phyloP scores from a whole-genome alignment of 352 stramenopile genomes.

The Pythium grandisporangium region DNA sequence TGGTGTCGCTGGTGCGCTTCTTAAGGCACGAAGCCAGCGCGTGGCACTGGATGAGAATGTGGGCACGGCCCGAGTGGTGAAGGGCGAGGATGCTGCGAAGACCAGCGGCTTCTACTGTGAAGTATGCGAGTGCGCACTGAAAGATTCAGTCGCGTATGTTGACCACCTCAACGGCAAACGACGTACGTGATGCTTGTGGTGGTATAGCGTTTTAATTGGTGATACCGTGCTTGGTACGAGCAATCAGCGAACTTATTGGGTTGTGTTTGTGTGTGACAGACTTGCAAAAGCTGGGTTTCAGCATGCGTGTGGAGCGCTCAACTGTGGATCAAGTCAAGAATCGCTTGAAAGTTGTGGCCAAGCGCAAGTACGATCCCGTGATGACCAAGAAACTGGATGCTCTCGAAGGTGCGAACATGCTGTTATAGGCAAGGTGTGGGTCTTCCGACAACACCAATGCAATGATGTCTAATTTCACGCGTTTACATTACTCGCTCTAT shows the following conservation, averaged over 20 bases:
- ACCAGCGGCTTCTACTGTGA: conserved; percentile 89
- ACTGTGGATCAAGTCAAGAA: conserved; percentile 84
- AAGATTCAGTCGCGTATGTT: conserved; percentile 91
- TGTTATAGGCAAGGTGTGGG: no score
- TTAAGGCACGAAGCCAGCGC: conserved; percentile 66
- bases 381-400: conserved; percentile 75
- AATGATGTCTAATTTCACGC: background rate
- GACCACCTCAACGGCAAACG: conserved; percentile 95
- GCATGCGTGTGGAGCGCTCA: conserved; percentile 88
- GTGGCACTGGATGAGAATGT: conserved; percentile 80
- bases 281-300: conserved; percentile 84
- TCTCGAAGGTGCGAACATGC: conserved; percentile 66
- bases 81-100: conserved; percentile 69
- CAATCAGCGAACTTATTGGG: background rate
- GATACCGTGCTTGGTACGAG: no score
- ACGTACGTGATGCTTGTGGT: conserved; percentile 34
- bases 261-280: conserved; percentile 34
- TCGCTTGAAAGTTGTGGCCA: conserved; percentile 65
- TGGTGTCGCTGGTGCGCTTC: conserved; percentile 60
- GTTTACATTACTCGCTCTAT: background rate
- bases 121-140: conserved; percentile 87
- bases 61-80: conserved; percentile 83
- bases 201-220: background rate
- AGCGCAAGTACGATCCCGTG: conserved; percentile 78
- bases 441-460: background rate